These are phyloP conservation scores for Poteriospumella lacustris DNA, from an alignment of 108 stramenopile species.

Conservation along the genomic window DNA sequence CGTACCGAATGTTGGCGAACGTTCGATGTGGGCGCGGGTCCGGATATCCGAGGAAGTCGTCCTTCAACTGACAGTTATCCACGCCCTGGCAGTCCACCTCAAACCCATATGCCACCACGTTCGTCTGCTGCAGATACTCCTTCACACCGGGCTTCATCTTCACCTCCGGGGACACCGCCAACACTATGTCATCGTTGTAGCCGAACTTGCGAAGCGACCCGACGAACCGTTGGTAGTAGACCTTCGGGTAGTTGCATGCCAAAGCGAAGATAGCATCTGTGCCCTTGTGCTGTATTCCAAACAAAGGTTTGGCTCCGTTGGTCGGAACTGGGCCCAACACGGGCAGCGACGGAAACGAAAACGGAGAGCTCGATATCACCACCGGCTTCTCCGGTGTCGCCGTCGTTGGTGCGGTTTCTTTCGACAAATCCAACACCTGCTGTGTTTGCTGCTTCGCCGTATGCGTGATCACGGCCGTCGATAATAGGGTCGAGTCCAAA, in stretches of 20 bases:
- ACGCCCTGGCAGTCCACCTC: slow-evolving; percentile 7
- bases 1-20: slow-evolving; percentile 20
- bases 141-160: slow-evolving; percentile 24
- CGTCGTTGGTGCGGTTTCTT: too few species aligned
- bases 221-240: slow-evolving; percentile 25
- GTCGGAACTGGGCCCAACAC: slow-evolving; percentile 22
- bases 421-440: too few species aligned
- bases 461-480: too few species aligned
- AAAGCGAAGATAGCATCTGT: slow-evolving; percentile 29
- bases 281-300: slow-evolving; percentile 3
- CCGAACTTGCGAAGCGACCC: slow-evolving; percentile 13
- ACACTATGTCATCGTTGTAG: slow-evolving; percentile 17
- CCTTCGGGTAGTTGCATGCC: slow-evolving; percentile 26
- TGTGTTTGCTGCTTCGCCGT: too few species aligned
- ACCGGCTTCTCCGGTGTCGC: neutral
- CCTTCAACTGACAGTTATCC: slow-evolving; percentile 17
- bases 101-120: slow-evolving; percentile 30
- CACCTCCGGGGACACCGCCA: slow-evolving; percentile 17
- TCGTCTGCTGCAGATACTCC: slow-evolving; percentile 19
- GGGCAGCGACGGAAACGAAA: neutral
- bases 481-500: too few species aligned
- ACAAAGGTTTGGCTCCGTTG: slow-evolving; percentile 24
- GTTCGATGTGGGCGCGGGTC: slow-evolving; percentile 11
- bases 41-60: slow-evolving; percentile 14
- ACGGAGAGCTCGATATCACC: neutral